Evolutionary conservation across 106 monocot species (phyloP).

Genomic region (Allium sativum): DNA sequence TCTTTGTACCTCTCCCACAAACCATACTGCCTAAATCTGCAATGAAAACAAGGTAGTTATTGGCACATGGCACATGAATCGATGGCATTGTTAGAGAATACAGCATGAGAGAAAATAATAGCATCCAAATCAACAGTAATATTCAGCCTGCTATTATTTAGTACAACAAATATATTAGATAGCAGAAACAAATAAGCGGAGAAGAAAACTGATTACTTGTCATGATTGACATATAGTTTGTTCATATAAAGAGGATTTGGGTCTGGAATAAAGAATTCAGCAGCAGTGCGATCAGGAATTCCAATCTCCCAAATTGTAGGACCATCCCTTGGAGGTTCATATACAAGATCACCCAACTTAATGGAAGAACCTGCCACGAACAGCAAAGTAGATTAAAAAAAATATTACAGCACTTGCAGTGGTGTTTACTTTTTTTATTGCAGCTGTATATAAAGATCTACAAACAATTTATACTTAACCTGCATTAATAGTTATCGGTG

Average conservation of each 20-base stretch:
- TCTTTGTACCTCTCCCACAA: slow-evolving; percentile 78
- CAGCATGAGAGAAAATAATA: no score
- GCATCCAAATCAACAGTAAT: no score
- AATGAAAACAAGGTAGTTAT: not conserved
- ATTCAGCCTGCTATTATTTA: no score
- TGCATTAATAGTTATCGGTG: slow-evolving; percentile 29
- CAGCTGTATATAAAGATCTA: no score
- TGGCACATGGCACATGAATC: no score
- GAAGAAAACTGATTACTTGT: no score
- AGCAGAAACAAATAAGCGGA: no score
- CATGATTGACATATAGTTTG: slow-evolving; percentile 37
- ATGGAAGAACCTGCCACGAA: slow-evolving; percentile 17
- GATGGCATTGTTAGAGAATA: no score
- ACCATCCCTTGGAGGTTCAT: slow-evolving; percentile 60
- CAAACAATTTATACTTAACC: slow-evolving; percentile 15
- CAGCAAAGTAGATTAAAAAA: not conserved
- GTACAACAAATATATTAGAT: no score
- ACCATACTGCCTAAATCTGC: slow-evolving; percentile 77
- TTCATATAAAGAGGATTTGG: slow-evolving; percentile 44
- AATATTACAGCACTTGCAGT: not conserved
- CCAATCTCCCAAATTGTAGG: slow-evolving; percentile 87
- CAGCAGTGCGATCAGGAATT: slow-evolving; percentile 55
- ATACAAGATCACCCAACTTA: slow-evolving; percentile 40
- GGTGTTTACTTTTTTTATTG: no score
- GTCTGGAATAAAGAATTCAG: slow-evolving; percentile 73